Base-by-base conservation (phyloP, 139 green algal genomes). In the Pleodorina starrii region DNA sequence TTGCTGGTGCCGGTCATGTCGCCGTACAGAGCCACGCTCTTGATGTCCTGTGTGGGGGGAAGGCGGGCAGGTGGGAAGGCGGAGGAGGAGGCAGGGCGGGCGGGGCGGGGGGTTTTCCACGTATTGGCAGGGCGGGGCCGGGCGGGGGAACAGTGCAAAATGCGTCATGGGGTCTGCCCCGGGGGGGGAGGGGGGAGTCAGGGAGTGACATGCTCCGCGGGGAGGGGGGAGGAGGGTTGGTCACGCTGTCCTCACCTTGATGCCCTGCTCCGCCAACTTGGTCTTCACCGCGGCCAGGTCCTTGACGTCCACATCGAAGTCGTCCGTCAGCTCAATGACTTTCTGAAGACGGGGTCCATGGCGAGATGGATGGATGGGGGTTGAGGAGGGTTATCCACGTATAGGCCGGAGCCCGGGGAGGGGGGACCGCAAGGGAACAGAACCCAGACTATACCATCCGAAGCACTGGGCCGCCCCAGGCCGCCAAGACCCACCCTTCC, bases 251-350 rank as follows among this genome's bases (percentile, higher is more conserved):
- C 77, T 40, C 68, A 88, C 90, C 66, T 71, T 82, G 42, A 93
- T 51, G 40, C 92, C 92, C 84, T 91, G 90, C 69, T 90, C 86
- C n/a, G 43, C 68, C 80, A 94, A 84, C 73, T 92, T 91, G 63
- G 71, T 68, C 90, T 92, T 91, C 36, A 93, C 88, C 2, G 68
- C 91, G 25, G 89, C 66, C 71, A 91, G 69, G 78, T 94, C 90
- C 50, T 91, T 88, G 25, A 72, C 78, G 59, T 84, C 79, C 32
- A 94, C 80, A 69, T 93, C 91, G 21, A 93, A 86, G 82, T 95
- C 92, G 38, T 94, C 75, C 38, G 91, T 90, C n/a, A 95, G 83
- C 88, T 94, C 92, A 21, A 93, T 60, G 17, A 95, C 90, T 12
- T 73, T 92, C 90, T 93, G 87, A 23, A 57, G n/a, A n/a, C 5